Conservation (phyloP, 768 basidiomycete genomes). For the Russula foetens region DNA sequence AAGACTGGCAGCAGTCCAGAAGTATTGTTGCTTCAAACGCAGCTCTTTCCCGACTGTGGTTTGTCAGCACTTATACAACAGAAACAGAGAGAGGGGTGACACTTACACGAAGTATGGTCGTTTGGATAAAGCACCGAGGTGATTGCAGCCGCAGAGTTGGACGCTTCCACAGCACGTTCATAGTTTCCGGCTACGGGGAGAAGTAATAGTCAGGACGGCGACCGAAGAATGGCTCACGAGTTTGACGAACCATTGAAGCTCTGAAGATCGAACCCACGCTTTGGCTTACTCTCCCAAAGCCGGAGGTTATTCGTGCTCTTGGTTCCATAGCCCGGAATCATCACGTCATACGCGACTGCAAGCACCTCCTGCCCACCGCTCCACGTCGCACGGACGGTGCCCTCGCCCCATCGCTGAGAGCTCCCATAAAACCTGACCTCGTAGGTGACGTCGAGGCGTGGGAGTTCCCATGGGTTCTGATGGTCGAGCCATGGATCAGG, state of each 20-base stretch:
- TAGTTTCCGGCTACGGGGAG: slow-evolving; percentile 76
- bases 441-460: slow-evolving; percentile 75
- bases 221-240: neutral
- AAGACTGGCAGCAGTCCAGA: slow-evolving; percentile 86
- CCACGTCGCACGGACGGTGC: slow-evolving; percentile 51
- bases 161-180: slow-evolving; percentile 78
- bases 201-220: neutral
- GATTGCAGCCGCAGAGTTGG: slow-evolving; percentile 87
- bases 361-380: slow-evolving; percentile 90
- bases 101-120: slow-evolving; percentile 58
- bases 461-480: slow-evolving; percentile 85
- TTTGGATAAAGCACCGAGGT: slow-evolving; percentile 95
- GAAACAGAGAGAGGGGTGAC: neutral
- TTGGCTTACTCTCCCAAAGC: slow-evolving; percentile 78
- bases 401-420: slow-evolving; percentile 58
- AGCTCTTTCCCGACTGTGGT: slow-evolving; percentile 74
- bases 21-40: slow-evolving; percentile 94
- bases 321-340: slow-evolving; percentile 84
- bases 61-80: neutral
- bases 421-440: slow-evolving; percentile 86
- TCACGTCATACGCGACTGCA: slow-evolving; percentile 90
- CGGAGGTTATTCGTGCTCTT: slow-evolving; percentile 86
- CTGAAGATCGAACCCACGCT: slow-evolving; percentile 87
- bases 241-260: slow-evolving; percentile 74
- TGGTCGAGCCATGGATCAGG: slow-evolving; percentile 90